Evolutionary conservation across 345 rosid species (phyloP).

Genomic region (Sisymbrium irio): DNA sequence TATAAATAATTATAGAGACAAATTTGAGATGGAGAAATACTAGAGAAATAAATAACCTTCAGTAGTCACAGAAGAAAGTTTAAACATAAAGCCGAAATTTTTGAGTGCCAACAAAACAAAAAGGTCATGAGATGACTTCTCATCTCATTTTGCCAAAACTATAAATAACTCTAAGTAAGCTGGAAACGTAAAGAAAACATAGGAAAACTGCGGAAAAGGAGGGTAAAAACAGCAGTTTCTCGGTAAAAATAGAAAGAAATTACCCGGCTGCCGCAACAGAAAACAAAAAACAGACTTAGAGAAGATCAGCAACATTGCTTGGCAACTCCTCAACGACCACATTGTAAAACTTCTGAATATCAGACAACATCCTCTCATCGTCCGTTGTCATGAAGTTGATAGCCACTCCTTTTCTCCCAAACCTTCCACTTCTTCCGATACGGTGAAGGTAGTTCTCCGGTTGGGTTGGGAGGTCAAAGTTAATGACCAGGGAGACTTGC

Average conservation of each 20-base stretch:
- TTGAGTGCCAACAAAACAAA: slow-evolving; percentile 4
- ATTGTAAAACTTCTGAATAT: slow-evolving; percentile 70
- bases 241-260: neutral
- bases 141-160: slow-evolving; percentile 1
- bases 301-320: slow-evolving; percentile 62
- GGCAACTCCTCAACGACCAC: slow-evolving; percentile 67
- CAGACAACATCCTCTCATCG: slow-evolving; percentile 69
- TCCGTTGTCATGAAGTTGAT: slow-evolving; percentile 64
- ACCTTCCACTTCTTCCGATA: slow-evolving; percentile 81
- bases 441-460: slow-evolving; percentile 90
- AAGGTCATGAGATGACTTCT: slow-evolving; percentile 12
- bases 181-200: neutral
- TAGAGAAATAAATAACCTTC: neutral
- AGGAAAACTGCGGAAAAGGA: slow-evolving; percentile 3
- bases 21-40: neutral
- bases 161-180: slow-evolving; percentile 14
- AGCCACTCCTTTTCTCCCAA: slow-evolving; percentile 89
- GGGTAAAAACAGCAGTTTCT: neutral
- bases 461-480: slow-evolving; percentile 83
- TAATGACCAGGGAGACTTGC: slow-evolving; percentile 85
- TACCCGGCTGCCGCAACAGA: neutral
- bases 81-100: slow-evolving; percentile 5
- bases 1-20: too few species aligned
- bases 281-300: slow-evolving; percentile 22
- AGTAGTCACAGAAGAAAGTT: neutral